Percentiles rank a stretch among this genome's conserved stretches.
phyloP scores from a whole-genome alignment of 177 flowering plant species.

The Tripterygium wilfordii region DNA sequence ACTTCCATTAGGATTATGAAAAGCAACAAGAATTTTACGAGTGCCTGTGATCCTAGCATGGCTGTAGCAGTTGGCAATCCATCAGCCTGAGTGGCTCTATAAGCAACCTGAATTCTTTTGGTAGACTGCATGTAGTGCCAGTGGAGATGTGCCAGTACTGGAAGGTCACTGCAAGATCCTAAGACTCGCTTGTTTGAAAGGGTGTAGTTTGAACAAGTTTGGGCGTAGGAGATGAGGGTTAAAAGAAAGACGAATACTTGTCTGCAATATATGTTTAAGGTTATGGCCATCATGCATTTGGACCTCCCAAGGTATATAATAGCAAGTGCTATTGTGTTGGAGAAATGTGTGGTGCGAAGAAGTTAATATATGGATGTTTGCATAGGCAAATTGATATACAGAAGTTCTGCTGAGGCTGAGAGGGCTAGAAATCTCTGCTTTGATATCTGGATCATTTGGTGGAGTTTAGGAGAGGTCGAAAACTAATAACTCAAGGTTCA shows the following conservation, averaged over 20 bases:
- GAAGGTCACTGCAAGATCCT: conserved; percentile 38
- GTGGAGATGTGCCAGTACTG: conserved; percentile 33
- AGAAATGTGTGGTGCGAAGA: not conserved
- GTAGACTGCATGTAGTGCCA: conserved; percentile 37
- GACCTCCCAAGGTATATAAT: not conserved
- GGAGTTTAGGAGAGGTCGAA: no score
- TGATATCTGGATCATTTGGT: no score
- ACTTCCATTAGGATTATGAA: conserved; percentile 27
- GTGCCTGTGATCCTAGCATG: conserved; percentile 59
- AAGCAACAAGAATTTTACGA: conserved; percentile 51
- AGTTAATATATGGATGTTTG: no score
- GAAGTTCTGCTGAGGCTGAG: no score
- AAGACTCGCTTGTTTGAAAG: conserved; percentile 25
- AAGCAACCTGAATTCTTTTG: conserved; percentile 32
- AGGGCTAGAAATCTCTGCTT: no score
- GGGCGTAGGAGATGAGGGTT: conserved; percentile 20
- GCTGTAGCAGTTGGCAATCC: conserved; percentile 44
- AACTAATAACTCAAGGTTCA: no score
- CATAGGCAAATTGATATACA: no score
- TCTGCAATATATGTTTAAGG: conserved; percentile 3
- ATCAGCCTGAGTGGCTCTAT: conserved; percentile 37
- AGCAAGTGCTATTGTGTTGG: not conserved
- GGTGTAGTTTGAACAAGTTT: conserved; percentile 35
- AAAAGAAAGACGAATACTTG: conserved; percentile 18
- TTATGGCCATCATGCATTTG: conserved; percentile 14